Base-by-base conservation (phyloP, 768 basidiomycete species). In the Kwoniella botswanensis region DNA sequence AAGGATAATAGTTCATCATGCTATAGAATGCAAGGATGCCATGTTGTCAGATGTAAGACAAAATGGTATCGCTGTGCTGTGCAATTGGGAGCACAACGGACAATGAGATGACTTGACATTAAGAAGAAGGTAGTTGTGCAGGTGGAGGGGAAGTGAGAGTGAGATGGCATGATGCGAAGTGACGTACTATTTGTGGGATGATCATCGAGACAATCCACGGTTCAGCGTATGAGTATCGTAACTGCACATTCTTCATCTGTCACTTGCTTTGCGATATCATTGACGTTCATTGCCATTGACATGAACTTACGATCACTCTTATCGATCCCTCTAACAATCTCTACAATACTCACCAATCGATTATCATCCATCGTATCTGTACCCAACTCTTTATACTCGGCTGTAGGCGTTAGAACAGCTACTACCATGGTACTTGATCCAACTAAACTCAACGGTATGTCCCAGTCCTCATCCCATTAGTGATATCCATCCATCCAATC, bases 381-480 rank as follows among this genome's bases (percentile, higher is more conserved):
- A n/a, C 71, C 59, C 18, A 44, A 21, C 41, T 35, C 55, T 13
- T n/a, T 63, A 24, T 42, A 15, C 41, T 42, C 44, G 3, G 50
- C 24, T 22, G 1, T 55, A 9, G 42, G 42, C 12, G 56, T 41
- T 17, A 29, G 79, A 67, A 6, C 70, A 4, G 79, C 79, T 35
- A 74, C 69, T 21, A 76, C 75, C 4, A 80, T 80, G 79, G 68
- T 68, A 3, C 57, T 75, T 56, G 77, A 80, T 24, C 50, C 64
- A 10, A 46, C 71, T 59, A 76, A 80, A 64, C 53, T 78, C 57
- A 80, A 72, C 58, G 79, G 79, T 80, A 44, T 7, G 77, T 66
- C 22, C 13, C 15, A 18, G 54, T 10, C 12, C n/a, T 2, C 54
- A 56, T n/a, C 2, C 24, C 24, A 26, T 26, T 3, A 21, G 12